Evolutionary conservation across 805 yeast species (phyloP), one percentile per base, ranked within the genome.

Genomic region (Wickerhamomyces silvicola): DNA sequence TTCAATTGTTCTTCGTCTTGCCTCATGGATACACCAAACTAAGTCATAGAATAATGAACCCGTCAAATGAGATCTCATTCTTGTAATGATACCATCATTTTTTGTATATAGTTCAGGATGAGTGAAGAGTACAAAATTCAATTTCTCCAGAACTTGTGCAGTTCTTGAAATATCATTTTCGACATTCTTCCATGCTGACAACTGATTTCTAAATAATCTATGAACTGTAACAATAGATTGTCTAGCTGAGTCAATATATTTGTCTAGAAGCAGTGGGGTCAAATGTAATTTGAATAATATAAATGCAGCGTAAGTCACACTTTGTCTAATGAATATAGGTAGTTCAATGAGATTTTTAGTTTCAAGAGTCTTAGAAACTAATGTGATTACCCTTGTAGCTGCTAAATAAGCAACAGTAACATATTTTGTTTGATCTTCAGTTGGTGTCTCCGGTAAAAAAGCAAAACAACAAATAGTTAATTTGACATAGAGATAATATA

Each of bases 21-120:
- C 96, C 51, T 88, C 97, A 57, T 88, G 97, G 29, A 88, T 81
- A 54, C 94, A 82, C 87, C 95, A 87, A 10, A 88, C 90, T 32
- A 88, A 66, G 56, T 88, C 97, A 52, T 88, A 88, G 48, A 88
- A 88, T 32, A 88, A 58, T 0, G 96, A 86, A 1, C 92, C 95
- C 0, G 96, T 82, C 45, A 88, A 65, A 57, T 88, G 97, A 0
- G 95, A 84, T 48, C 97, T 70, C 94, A 88, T 88, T 37, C 88
- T 68, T 3, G 83, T 72, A 30, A 88, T 83, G 19, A 88, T 82
- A 3, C 83, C 80, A n/a, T 75, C 77, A 9, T 76, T 70, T 36
- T 75, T 77, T 3, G 78, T 68, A 46, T 86, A 81, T 6, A 88
- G 65, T 32, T 86, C 88, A 2, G 97, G 95, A 48, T 85, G 86